These are phyloP conservation scores for Trichoderma sp. DNA, from an alignment of 2,329 filamentous ascomycete genomes.

Conservation along the genomic window DNA sequence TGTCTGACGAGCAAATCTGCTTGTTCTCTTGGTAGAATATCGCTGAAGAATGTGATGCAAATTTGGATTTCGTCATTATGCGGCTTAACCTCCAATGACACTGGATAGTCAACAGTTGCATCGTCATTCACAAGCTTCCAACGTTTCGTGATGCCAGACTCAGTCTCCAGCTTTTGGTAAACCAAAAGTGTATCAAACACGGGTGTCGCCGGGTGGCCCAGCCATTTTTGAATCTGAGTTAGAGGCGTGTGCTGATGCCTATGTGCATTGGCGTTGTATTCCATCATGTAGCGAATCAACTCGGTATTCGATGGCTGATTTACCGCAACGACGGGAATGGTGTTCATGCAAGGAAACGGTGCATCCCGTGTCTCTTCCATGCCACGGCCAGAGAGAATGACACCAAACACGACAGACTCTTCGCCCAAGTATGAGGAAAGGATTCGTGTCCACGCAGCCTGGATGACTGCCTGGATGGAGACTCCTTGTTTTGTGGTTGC, in stretches of 20 bases:
- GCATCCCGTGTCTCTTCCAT: constrained; percentile 58
- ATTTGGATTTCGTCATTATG: constrained; percentile 53
- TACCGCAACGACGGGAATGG: constrained; percentile 69
- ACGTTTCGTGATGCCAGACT: constrained; percentile 30
- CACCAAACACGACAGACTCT: constrained; percentile 70
- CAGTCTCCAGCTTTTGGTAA: constrained; percentile 64
- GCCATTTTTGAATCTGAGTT: constrained; percentile 69
- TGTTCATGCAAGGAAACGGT: constrained; percentile 79
- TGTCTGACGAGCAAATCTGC: constrained; percentile 68
- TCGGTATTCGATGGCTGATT: constrained; percentile 55
- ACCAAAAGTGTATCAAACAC: constrained; percentile 86
- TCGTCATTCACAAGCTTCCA: constrained; percentile 68
- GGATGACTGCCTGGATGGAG: constrained; percentile 74
- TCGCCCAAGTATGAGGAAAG: constrained; percentile 79
- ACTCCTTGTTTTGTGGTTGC: constrained; percentile 60
- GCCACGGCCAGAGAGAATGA: constrained; percentile 75
- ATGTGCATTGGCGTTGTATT: constrained; percentile 63
- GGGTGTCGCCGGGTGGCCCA: constrained; percentile 62
- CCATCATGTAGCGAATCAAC: constrained; percentile 64
- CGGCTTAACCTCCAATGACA: constrained; percentile 79
- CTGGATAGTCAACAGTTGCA: constrained; percentile 71
- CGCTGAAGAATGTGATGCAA: constrained; percentile 65
- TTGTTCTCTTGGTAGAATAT: constrained; percentile 68
- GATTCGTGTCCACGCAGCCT: constrained; percentile 76
- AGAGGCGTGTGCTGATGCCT: constrained; percentile 73